Percentiles rank a stretch among this genome's conserved stretches.
These are phyloP conservation scores for Sordaria brevicollis DNA, from an alignment of 495 filamentous ascomycete species.

Conservation along the genomic window DNA sequence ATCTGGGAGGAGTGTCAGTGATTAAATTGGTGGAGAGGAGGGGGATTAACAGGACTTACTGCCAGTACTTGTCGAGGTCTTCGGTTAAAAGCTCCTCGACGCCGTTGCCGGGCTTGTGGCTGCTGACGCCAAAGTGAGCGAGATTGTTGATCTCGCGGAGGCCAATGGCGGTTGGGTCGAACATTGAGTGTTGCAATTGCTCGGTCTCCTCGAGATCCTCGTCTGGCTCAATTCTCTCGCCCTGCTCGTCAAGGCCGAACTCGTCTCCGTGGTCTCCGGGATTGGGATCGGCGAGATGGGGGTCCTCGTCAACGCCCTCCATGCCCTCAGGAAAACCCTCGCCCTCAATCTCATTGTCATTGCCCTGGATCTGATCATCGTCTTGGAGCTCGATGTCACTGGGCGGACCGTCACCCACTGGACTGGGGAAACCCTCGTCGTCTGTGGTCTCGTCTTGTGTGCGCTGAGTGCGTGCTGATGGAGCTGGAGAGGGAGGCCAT, in stretches of 20 bases:
- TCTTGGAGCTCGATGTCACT: neutral
- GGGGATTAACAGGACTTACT: slow-evolving; percentile 45
- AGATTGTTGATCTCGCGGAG: slow-evolving; percentile 91
- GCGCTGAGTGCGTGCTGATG: neutral
- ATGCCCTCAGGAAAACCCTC: neutral
- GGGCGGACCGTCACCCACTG: neutral
- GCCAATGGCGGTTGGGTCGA: slow-evolving; percentile 37
- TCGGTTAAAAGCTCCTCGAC: slow-evolving; percentile 75
- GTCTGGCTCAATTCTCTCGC: slow-evolving; percentile 4
- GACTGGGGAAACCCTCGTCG: slow-evolving; percentile 6
- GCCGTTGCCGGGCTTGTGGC: slow-evolving; percentile 83
- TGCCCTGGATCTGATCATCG: neutral
- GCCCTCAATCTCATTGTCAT: neutral
- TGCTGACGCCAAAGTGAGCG: slow-evolving; percentile 85
- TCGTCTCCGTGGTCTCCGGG: slow-evolving; percentile 17
- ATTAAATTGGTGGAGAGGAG: neutral
- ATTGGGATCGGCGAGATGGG: slow-evolving; percentile 15
- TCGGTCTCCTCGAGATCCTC: slow-evolving; percentile 20
- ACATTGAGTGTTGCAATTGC: slow-evolving; percentile 12
- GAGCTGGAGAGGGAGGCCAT: slow-evolving; percentile 1
- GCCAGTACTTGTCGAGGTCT: slow-evolving; percentile 78
- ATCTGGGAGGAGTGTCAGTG: slow-evolving; percentile 34
- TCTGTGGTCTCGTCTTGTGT: slow-evolving; percentile 1
- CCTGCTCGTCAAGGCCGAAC: slow-evolving; percentile 1
- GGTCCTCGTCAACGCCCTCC: neutral